Base-by-base conservation (phyloP, 306 rosid genomes). In the Cicer bijugum region DNA sequence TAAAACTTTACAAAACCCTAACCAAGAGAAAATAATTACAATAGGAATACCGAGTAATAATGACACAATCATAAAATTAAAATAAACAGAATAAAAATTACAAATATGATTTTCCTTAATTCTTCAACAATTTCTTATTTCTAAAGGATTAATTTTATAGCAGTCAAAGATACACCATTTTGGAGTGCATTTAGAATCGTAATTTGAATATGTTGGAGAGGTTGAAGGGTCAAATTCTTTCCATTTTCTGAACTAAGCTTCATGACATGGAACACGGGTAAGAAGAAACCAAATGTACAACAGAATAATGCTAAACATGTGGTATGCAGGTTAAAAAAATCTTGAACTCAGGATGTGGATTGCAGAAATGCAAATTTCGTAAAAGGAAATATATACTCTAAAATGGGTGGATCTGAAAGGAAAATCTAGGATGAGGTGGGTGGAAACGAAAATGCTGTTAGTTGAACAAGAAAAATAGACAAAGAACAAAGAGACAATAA, bases 161-260 rank as follows among this genome's bases (percentile, higher is more conserved):
- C 55, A 38, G 62, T 46, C 23, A 12, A 17, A 43, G 62, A n/a
- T 45, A 68, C 63, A 45, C 56, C 33, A 20, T 28, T 48, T 59
- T 59, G 48, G 10, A 66, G 76, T 17, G n/a, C 50, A 35, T 28
- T 42, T 66, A 55, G 43, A 38, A 28, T 46, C 38, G 17, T 57
- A 23, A 58, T 47, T 51, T 47, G 76, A 50, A 53, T 19, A 44
- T 45, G 37, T 51, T 62, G 52, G 59, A 42, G 57, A 12, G 12
- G 12, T 52, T 40, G 12, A 51, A 40, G 57, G 77, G 44, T 44
- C 69, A 47, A 78, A 61, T 74, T 53, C 8, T 43, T 51, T 80
- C 60, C 67, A 69, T 74, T 51, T 74, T 42, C 63, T 20, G 58
- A 46, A 56, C n/a, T 16, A 57, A 56, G 65, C 57, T 73, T 73